Conservation (phyloP, 768 basidiomycete species). For the Pulveroboletus sp. region DNA sequence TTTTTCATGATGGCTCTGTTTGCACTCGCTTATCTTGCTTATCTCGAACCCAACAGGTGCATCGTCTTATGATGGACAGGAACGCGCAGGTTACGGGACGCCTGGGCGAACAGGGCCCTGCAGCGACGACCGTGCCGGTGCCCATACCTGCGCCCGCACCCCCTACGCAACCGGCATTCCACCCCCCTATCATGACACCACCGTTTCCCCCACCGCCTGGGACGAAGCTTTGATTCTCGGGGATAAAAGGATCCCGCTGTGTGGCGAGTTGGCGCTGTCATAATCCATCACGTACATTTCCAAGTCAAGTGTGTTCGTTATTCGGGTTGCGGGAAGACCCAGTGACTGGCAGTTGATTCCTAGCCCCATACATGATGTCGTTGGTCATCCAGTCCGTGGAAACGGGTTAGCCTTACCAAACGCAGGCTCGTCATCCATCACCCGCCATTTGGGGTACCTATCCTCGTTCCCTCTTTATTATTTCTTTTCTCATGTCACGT, state of each 20-base stretch:
- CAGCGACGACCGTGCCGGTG: slow-evolving; percentile 11
- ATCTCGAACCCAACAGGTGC: slow-evolving; percentile 42
- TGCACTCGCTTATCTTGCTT: slow-evolving; percentile 9
- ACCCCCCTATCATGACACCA: slow-evolving; percentile 31
- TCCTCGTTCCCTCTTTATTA: not conserved
- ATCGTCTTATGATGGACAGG: slow-evolving; percentile 75
- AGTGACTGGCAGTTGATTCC: no score
- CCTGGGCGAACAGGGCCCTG: slow-evolving; percentile 24
- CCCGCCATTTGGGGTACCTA: no score
- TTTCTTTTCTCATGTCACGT: no score
- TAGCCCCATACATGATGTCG: no score
- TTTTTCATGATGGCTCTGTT: slow-evolving; percentile 6
- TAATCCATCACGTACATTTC: slow-evolving; percentile 20
- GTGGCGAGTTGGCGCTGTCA: not conserved
- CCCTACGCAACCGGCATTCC: slow-evolving; percentile 21
- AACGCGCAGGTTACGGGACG: slow-evolving; percentile 57
- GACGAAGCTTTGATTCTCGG: slow-evolving; percentile 25
- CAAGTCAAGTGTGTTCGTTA: slow-evolving; percentile 4
- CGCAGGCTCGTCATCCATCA: not conserved
- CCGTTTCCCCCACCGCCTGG: slow-evolving; percentile 29
- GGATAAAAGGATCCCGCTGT: slow-evolving; percentile 1
- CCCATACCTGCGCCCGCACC: slow-evolving; percentile 21
- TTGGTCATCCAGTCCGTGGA: not conserved
- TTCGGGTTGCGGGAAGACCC: slow-evolving; percentile 13
- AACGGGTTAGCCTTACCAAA: slow-evolving; percentile 6